A percentile compares a stretch with the other conserved stretches of the same genome.
Conservation (phyloP, 2,329 filamentous ascomycete genomes). For the Phialemoniopsis sp. region DNA sequence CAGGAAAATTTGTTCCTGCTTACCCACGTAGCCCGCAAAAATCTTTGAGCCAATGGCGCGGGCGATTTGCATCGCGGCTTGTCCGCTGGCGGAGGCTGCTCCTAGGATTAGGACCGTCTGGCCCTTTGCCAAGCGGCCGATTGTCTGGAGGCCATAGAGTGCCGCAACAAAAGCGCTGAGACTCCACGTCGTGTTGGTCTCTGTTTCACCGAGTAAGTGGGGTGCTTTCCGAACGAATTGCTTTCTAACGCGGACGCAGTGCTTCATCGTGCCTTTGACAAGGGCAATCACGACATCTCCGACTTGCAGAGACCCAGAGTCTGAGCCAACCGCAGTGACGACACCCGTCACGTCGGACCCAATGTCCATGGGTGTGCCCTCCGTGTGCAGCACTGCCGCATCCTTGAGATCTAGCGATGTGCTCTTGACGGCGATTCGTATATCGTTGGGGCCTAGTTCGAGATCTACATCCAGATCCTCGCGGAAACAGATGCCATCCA, state of each 20-base stretch:
- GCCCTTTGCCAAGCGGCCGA: constrained; percentile 17
- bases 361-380: not conserved
- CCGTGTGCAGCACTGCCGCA: constrained; percentile 19
- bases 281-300: constrained; percentile 39
- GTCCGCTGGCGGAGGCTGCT: constrained; percentile 35
- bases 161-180: constrained; percentile 33
- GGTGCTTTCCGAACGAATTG: constrained; percentile 23
- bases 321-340: constrained; percentile 26
- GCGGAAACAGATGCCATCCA: constrained; percentile 11
- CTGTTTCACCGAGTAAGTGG: too few relatives aligned
- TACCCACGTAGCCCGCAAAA: constrained; percentile 31
- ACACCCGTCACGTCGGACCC: constrained; percentile 33
- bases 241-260: constrained; percentile 23
- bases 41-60: constrained; percentile 27
- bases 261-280: constrained; percentile 28
- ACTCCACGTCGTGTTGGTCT: constrained; percentile 14
- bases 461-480: constrained; percentile 5
- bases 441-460: constrained; percentile 21
- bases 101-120: constrained; percentile 36
- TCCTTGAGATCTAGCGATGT: constrained; percentile 30
- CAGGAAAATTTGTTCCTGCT: constrained; percentile 31
- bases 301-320: constrained; percentile 21
- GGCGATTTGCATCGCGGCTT: constrained; percentile 37
- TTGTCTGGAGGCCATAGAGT: constrained; percentile 32
- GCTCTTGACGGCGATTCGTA: constrained; percentile 33